Conservation (phyloP, 228 moss, liverwort and hornwort species). For the Sphagnum fallax region DNA sequence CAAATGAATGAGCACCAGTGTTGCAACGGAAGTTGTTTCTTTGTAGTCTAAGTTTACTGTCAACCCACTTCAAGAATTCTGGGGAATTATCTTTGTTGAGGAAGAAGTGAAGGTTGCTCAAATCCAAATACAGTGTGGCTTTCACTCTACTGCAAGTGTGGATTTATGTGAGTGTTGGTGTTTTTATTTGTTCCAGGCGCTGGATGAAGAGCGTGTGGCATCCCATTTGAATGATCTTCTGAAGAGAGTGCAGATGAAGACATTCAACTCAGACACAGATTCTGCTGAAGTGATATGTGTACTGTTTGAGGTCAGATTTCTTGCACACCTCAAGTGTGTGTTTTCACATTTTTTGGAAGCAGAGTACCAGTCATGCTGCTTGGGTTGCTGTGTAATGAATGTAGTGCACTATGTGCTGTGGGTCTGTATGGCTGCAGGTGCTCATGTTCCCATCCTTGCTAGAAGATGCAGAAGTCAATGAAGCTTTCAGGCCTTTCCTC, state of each 20-base stretch:
- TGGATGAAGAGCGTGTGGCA: conserved; percentile 86
- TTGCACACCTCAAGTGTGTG: neutral
- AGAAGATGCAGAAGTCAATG: conserved; percentile 84
- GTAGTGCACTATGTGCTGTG: too few relatives aligned
- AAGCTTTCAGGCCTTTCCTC: conserved; percentile 60
- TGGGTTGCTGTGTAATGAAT: too few relatives aligned
- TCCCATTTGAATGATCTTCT: conserved; percentile 63
- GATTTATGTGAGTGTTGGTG: too few relatives aligned
- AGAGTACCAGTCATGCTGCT: neutral
- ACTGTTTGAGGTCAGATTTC: conserved; percentile 66
- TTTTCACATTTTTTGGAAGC: neutral
- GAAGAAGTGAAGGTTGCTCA: too few relatives aligned
- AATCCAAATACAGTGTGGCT: too few relatives aligned
- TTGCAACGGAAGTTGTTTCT: too few relatives aligned
- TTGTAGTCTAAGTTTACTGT: too few relatives aligned
- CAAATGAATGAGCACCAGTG: neutral
- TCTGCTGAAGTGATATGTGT: conserved; percentile 66
- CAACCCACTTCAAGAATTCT: too few relatives aligned
- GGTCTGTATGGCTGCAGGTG: conserved; percentile 34
- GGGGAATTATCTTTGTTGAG: too few relatives aligned
- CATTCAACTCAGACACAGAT: conserved; percentile 54
- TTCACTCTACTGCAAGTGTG: too few relatives aligned
- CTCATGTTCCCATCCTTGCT: conserved; percentile 79
- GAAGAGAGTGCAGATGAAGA: conserved; percentile 38
- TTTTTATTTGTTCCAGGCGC: conserved; percentile 13